Conservation (phyloP, 305 asterid species). For the Stenogyne calaminthoides region DNA sequence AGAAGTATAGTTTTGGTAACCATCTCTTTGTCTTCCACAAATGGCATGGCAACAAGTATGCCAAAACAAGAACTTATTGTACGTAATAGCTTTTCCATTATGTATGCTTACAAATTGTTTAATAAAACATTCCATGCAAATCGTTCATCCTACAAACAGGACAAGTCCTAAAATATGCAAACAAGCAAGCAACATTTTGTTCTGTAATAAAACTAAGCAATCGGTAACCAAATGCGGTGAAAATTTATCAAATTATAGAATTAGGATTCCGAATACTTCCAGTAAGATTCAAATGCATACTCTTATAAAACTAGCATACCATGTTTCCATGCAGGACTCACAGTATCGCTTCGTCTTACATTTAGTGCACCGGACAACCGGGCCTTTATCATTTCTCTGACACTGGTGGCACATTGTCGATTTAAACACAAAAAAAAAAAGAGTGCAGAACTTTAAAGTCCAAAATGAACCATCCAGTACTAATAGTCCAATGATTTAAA, state of each 20-base stretch:
- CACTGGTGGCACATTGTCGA: constrained; percentile 77
- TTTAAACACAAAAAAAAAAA: constrained; percentile 17
- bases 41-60: not conserved
- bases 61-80: not conserved
- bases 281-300: not conserved
- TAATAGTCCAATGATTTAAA: no score
- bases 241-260: not conserved
- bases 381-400: constrained; percentile 58
- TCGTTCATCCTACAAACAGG: no score
- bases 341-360: constrained; percentile 61
- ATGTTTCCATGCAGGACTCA: constrained; percentile 43
- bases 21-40: no score
- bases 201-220: not conserved
- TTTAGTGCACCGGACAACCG: constrained; percentile 51
- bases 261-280: not conserved
- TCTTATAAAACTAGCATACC: constrained; percentile 41
- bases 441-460: no score
- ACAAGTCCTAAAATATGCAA: not conserved
- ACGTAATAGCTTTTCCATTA: not conserved
- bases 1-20: no score
- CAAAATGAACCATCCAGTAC: no score
- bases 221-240: not conserved
- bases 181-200: not conserved
- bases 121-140: not conserved
- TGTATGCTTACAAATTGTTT: no score